phyloP scores from a whole-genome alignment of 306 rosid species.

The Senna siamea region DNA sequence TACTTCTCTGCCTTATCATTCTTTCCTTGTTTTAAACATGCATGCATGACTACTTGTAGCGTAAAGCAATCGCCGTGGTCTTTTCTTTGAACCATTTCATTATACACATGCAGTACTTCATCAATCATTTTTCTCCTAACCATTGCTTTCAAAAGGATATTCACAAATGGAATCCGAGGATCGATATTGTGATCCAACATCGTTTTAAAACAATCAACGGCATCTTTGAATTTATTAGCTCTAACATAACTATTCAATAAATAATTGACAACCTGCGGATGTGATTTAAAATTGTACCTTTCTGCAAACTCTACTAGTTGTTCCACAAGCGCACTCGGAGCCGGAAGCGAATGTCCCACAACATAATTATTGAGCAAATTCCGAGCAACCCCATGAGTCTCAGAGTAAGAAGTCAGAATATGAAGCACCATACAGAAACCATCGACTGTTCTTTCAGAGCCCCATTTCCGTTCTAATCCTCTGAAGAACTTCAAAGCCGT shows the following conservation, averaged over 20 bases:
- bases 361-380: constrained; percentile 49
- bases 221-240: constrained; percentile 58
- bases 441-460: constrained; percentile 47
- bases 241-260: constrained; percentile 64
- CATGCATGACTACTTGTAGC: constrained; percentile 52
- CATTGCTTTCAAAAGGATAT: constrained; percentile 59
- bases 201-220: constrained; percentile 55
- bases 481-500: constrained; percentile 57
- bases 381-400: constrained; percentile 34
- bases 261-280: constrained; percentile 58
- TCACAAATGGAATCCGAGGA: constrained; percentile 55
- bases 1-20: constrained; percentile 53
- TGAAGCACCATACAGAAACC: constrained; percentile 60
- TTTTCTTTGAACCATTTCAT: constrained; percentile 54
- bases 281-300: constrained; percentile 50
- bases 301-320: constrained; percentile 47
- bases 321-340: constrained; percentile 42
- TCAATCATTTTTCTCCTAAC: constrained; percentile 53
- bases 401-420: constrained; percentile 44
- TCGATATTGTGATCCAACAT: constrained; percentile 51
- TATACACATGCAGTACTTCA: constrained; percentile 51
- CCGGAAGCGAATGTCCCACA: constrained; percentile 44
- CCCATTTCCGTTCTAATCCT: constrained; percentile 37
- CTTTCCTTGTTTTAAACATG: constrained; percentile 55
- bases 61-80: constrained; percentile 55